Conservation (phyloP, 2,329 filamentous ascomycete genomes). For the Arthroderma sp. region DNA sequence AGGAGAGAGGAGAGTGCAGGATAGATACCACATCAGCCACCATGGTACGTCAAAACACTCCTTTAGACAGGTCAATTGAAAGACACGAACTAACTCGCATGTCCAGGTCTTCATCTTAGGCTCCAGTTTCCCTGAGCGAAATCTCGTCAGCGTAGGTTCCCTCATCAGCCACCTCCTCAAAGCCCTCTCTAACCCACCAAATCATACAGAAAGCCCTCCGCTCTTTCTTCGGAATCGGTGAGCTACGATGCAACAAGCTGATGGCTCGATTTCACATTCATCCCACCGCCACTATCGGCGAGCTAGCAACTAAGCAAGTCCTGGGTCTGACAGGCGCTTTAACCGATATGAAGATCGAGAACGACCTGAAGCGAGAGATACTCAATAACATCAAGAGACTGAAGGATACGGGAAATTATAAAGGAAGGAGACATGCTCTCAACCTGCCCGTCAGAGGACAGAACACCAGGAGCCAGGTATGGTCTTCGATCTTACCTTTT, state of each 20-base stretch:
- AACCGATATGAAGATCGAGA: constrained; percentile 86
- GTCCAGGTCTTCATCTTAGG: constrained; percentile 70
- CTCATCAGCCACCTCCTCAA: background rate
- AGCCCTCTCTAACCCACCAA: background rate
- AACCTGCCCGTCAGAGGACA: constrained; percentile 83
- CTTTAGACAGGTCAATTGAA: background rate
- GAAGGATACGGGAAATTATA: constrained; percentile 81
- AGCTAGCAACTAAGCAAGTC: constrained; percentile 62
- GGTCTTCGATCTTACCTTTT: background rate
- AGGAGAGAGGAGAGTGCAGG: background rate
- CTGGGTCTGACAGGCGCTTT: constrained; percentile 74
- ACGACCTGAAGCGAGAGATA: constrained; percentile 64
- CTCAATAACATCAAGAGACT: constrained; percentile 75
- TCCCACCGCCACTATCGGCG: constrained; percentile 64
- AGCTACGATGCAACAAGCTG: constrained; percentile 56
- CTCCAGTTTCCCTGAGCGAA: constrained; percentile 70
- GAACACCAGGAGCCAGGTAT: constrained; percentile 64
- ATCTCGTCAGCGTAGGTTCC: constrained; percentile 62
- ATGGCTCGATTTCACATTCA: constrained; percentile 86
- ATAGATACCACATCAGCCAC: background rate
- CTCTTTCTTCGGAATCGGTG: constrained; percentile 76
- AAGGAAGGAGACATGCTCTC: constrained; percentile 86
- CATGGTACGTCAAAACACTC: background rate
- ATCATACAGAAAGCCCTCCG: constrained; percentile 47
- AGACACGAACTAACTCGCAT: background rate